Percentiles rank a stretch among this genome's conserved stretches.
Conservation (phyloP, 495 filamentous ascomycete species). For the Hyaloscypha hepaticicola region DNA sequence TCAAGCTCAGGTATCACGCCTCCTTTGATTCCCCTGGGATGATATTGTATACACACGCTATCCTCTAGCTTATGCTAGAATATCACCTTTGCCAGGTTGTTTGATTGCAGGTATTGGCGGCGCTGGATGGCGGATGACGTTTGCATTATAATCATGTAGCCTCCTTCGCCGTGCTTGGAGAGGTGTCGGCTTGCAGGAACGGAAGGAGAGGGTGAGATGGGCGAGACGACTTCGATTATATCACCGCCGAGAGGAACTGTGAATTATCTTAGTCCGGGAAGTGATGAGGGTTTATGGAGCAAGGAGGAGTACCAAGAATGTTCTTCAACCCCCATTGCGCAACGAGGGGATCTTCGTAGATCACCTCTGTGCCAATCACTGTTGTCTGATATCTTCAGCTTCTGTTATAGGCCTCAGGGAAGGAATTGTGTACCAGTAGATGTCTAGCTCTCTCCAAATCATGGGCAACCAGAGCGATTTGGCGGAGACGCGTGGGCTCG, state of each 20-base stretch:
- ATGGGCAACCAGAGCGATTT: conserved; percentile 24
- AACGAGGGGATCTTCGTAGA: conserved; percentile 23
- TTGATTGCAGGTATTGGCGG: conserved; percentile 13
- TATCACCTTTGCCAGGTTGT: conserved; percentile 19
- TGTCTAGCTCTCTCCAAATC: conserved; percentile 23
- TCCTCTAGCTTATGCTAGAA: conserved; percentile 23
- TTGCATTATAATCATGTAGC: conserved; percentile 31
- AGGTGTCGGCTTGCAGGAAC: conserved; percentile 23
- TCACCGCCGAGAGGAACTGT: conserved; percentile 28
- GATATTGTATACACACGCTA: conserved; percentile 26
- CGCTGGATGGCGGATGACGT: conserved; percentile 10
- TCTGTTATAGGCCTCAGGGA: background rate
- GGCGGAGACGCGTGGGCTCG: conserved; percentile 23
- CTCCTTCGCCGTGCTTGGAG: conserved; percentile 22
- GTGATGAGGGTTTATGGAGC: background rate
- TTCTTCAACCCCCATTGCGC: conserved; percentile 29
- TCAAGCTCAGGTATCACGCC: conserved; percentile 29
- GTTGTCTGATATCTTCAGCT: conserved; percentile 20
- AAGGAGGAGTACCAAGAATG: conserved; percentile 15
- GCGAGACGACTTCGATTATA: conserved; percentile 26
- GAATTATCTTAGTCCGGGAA: background rate
- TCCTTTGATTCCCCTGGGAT: conserved; percentile 29
- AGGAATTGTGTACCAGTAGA: conserved; percentile 16
- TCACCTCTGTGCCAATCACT: conserved; percentile 25
- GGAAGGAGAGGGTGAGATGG: background rate